Base-by-base conservation (phyloP, 2,329 filamentous ascomycete genomes). In the Alternaria ethzedia region DNA sequence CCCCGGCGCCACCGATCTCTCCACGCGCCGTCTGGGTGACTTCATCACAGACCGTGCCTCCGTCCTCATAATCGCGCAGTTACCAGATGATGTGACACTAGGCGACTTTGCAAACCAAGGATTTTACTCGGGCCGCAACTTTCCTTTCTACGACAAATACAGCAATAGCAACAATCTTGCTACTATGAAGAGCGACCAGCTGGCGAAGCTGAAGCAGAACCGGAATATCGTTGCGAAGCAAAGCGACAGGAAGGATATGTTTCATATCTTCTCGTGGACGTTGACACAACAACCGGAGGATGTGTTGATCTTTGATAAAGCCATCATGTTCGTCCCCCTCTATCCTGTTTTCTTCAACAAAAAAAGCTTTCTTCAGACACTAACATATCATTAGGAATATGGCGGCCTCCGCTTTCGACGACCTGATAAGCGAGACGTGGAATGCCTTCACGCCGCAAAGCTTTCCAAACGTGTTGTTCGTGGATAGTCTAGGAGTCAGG, bases 181-280 rank as follows among this genome's bases (percentile, higher is more conserved):
- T 1, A 57, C 21, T 3, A 82, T 82, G 80, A 63, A 75, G 23
- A 54, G 66, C 5, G 79, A 82, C 57, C 80, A 82, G 54, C 59
- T 81, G n/a, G 57, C 67, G 15, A 81, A 82, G 55, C 68, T 82
- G 3, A 66, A 70, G n/a, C 61, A 57, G 11, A 70, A 77, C 26
- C 72, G 77, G 9, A 75, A 76, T 21, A 49, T 79, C 3, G 71
- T 75, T 4, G 60, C 72, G 1, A 69, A 75, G 13, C 17, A 61
- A 5, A 45, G 17, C 2, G 36, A 59, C 11, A 71, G 69, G n/a
- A 79, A 75, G 60, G 76, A 78, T 58, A 68, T 61, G 6, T 79
- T 79, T 60, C 76, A 79, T 61, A 57, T 79, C 13, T 66, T 80
- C n/a, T 79, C 75, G 0, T 80, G 78, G 78, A 78, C 76, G 2